Percentiles rank a stretch among this genome's conserved stretches.
Evolutionary conservation across 75 land plant genomes (phyloP).

Genomic region (Larix kaempferi): DNA sequence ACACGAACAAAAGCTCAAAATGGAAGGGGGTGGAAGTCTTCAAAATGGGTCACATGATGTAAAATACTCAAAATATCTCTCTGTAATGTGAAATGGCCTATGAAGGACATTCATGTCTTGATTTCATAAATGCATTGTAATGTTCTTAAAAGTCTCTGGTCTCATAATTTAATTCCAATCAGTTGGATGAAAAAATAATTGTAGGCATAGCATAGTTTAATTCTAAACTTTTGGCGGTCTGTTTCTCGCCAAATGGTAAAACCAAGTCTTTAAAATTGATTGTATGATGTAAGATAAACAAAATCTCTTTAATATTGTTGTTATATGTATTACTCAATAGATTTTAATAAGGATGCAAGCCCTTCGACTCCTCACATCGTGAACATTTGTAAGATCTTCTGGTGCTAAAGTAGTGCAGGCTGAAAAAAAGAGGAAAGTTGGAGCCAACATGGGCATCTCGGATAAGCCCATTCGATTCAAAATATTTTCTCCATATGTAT

Average conservation of each 20-base stretch:
- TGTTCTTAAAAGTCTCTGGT: not conserved
- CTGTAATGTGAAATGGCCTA: not conserved
- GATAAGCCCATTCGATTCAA: slow-evolving; percentile 80
- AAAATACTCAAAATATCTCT: not conserved
- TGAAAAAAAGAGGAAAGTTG: slow-evolving; percentile 86
- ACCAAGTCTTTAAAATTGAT: not conserved
- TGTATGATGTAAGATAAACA: too few species aligned
- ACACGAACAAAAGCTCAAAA: too few species aligned
- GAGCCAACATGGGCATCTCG: slow-evolving; percentile 82
- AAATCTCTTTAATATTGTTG: not conserved
- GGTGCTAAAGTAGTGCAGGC: slow-evolving; percentile 36
- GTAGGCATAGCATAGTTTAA: not conserved
- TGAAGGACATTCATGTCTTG: not conserved
- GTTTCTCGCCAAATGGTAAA: not conserved
- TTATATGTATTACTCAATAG: not conserved
- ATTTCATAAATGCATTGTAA: not conserved
- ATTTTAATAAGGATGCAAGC: not conserved
- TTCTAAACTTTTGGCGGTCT: not conserved
- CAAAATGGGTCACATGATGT: not conserved
- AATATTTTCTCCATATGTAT: slow-evolving; percentile 78
- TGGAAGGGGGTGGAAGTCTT: not conserved
- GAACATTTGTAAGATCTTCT: not conserved
- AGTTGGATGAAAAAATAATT: not conserved
- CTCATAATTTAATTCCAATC: not conserved
- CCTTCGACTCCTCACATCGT: not conserved